These are phyloP conservation scores for Fraxinus platypoda DNA, from an alignment of 305 asterid genomes.

Conservation along the genomic window DNA sequence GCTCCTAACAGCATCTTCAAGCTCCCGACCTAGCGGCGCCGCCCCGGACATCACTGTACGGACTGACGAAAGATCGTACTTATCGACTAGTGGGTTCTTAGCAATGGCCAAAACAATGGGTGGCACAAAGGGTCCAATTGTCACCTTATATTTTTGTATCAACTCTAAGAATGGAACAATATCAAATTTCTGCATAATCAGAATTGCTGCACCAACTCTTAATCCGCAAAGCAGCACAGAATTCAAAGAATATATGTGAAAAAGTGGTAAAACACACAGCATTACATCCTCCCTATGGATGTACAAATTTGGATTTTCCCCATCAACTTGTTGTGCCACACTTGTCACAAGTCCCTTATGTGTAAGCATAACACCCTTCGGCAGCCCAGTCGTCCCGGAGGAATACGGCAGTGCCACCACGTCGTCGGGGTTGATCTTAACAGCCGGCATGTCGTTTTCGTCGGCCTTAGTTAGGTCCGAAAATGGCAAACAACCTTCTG, in stretches of 20 bases:
- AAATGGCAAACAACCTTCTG: slow-evolving; percentile 53
- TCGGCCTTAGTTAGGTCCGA: slow-evolving; percentile 45
- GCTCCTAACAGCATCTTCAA: slow-evolving; percentile 68
- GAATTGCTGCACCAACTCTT: slow-evolving; percentile 75
- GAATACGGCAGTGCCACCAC: slow-evolving; percentile 87
- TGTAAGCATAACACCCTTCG: slow-evolving; percentile 91
- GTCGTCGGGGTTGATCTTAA: slow-evolving; percentile 52
- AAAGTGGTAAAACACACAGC: slow-evolving; percentile 71
- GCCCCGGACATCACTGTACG: slow-evolving; percentile 89
- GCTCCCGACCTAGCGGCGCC: slow-evolving; percentile 92
- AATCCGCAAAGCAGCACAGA: slow-evolving; percentile 73
- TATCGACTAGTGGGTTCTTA: slow-evolving; percentile 60
- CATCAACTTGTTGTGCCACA: slow-evolving; percentile 89
- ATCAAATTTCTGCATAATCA: slow-evolving; percentile 77
- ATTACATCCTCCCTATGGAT: slow-evolving; percentile 66
- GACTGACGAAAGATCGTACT: slow-evolving; percentile 71
- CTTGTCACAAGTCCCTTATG: slow-evolving; percentile 75
- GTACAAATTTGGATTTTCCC: slow-evolving; percentile 75
- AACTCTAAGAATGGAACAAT: slow-evolving; percentile 60
- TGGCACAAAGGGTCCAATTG: slow-evolving; percentile 82
- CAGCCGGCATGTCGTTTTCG: slow-evolving; percentile 50
- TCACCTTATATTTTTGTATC: slow-evolving; percentile 65
- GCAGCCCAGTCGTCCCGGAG: slow-evolving; percentile 90
- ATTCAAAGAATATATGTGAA: slow-evolving; percentile 73
- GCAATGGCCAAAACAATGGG: slow-evolving; percentile 77